Evolutionary conservation across 495 filamentous ascomycete species (phyloP), one percentile per base, ranked within the genome.

Genomic region (Aspergillus heteromorphus): DNA sequence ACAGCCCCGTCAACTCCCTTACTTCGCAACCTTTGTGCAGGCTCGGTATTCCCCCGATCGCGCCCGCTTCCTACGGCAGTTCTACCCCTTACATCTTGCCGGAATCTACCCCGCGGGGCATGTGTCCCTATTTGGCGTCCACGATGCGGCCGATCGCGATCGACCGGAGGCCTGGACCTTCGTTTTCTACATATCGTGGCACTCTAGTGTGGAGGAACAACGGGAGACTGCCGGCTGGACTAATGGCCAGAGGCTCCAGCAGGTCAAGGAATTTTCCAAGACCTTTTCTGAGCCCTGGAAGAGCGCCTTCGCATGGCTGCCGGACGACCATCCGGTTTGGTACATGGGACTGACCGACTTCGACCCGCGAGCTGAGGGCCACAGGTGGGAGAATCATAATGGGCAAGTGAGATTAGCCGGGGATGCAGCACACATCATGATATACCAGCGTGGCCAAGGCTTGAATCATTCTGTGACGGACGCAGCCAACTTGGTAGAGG

Each of bases 381-480:
- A 62, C 21, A 47, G 51, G 11, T 65, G 62, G 62, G 70, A 79
- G 50, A 74, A 67, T 48, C 65, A 66, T 40, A 53, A 51, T 4
- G 76, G 75, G 17, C 57, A 66, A 3, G 65, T 80, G 0, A 78
- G 76, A 7, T 61, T 80, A 40, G 75, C 70, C 0, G 78, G 78
- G 4, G 78, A 81, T 60, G 78, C 78, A 0, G 77, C 75, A 7
- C 78, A 80, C 65, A 59, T 74, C 0, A 77, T 79, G 75, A 76
- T 73, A 3, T 53, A 55, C 59, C 66, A 80, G 47, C 71, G 78
- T 13, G 78, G 75, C 2, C 78, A 80, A 60, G 78, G 76, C 0
- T 59, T 79, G 11, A 77, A 79, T 25, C 73, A 79, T 50, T 67
- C 70, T 17, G 71, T 80, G 38, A 69, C 68, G 2, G 76, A 80